Conservation (phyloP, 768 basidiomycete species). For the Cystoderma amianthinum region DNA sequence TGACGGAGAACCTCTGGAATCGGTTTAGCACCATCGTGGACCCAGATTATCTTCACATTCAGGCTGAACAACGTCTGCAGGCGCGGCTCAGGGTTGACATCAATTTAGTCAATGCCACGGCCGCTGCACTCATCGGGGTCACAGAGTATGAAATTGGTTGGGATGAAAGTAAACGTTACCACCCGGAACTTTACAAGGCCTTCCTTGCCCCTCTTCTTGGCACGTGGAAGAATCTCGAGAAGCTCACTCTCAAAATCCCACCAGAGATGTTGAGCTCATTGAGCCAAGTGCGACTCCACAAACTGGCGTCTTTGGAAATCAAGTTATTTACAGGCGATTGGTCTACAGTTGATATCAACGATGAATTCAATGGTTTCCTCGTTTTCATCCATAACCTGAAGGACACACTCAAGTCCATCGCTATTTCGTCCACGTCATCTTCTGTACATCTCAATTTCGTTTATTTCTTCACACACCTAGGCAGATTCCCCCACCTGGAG, state of each 20-base stretch:
- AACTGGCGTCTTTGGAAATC: constrained; percentile 26
- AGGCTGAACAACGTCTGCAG: constrained; percentile 21
- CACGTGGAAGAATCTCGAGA: constrained; percentile 20
- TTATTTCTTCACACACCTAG: constrained; percentile 27
- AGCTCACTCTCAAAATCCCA: constrained; percentile 32
- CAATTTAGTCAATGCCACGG: constrained; percentile 20
- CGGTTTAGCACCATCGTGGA: constrained; percentile 18
- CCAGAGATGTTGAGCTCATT: constrained; percentile 25
- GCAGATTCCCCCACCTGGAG: constrained; percentile 29
- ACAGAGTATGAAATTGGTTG: constrained; percentile 32
- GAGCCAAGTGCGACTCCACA: constrained; percentile 22
- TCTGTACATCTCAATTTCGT: constrained; percentile 32
- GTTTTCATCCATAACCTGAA: constrained; percentile 38
- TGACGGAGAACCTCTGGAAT: constrained; percentile 19
- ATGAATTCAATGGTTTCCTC: constrained; percentile 30
- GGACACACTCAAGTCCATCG: constrained; percentile 27
- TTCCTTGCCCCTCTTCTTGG: constrained; percentile 28
- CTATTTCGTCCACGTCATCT: constrained; percentile 24
- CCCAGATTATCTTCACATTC: constrained; percentile 20
- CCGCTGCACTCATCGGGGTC: constrained; percentile 23
- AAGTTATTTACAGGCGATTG: constrained; percentile 25
- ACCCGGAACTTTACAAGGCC: constrained; percentile 27
- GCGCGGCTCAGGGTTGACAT: constrained; percentile 31
- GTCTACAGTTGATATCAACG: constrained; percentile 19
- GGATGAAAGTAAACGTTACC: constrained; percentile 24